Base-by-base conservation (phyloP, 2,329 filamentous ascomycete genomes). In the Fusarium napiforme region DNA sequence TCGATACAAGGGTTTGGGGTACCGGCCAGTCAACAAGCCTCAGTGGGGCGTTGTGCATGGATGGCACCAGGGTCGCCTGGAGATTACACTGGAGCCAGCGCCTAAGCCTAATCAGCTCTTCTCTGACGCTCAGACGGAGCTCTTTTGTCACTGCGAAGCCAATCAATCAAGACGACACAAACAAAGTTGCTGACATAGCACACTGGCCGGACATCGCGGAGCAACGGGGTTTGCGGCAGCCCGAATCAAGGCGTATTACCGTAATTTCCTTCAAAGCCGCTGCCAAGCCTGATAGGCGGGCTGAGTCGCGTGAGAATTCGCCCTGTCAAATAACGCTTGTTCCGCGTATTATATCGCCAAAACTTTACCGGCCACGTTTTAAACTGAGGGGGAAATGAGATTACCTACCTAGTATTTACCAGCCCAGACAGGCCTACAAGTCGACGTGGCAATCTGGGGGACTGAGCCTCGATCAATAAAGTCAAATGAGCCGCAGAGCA, bases 51-150 rank as follows among this genome's bases (percentile, higher is more conserved):
- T 43, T 68, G 47, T 37, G 46, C 64, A 64, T 69, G 67, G 65
- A 69, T 66, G 46, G 36, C 56, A 64, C 69, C 65, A 69, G 71
- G 70, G 58, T 62, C 59, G 60, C 37, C 45, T 73, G 76, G 76
- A 78, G 75, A 78, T 78, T 78, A 66, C 76, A 75, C 63, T 74
- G 75, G 75, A 68, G 67, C 75, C 30, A 50, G 52, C 52, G 69
- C 21, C 69, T 73, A 69, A 69, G 71, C 71, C 73, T 69, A 70
- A 71, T 78, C 64, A 72, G 39, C 37, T 62, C 43, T 72, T 66
- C 53, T 76, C 64, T 75, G 73, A 75, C 72, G 71, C 74, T 70
- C 42, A 70, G 67, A 66, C 66, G 67, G 60, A 70, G 67, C 66
- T 67, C 53, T 62, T 67, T 64, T 69, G 65, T 64, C 60, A 42